phyloP scores from a whole-genome alignment of 2,329 filamentous ascomycete species.

The Fusarium sp. region DNA sequence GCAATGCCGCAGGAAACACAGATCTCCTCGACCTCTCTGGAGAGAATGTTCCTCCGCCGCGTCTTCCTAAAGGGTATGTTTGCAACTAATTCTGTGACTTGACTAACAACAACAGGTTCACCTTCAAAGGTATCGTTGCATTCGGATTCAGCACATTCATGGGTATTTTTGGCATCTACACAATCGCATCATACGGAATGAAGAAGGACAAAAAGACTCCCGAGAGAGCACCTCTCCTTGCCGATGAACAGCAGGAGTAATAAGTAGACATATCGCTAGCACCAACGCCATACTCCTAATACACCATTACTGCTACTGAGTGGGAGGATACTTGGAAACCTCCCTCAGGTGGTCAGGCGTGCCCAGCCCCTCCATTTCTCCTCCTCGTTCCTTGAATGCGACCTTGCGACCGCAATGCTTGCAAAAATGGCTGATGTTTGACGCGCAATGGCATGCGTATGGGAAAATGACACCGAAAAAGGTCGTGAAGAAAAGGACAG shows the following conservation, averaged over 20 bases:
- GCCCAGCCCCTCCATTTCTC: constrained; percentile 39
- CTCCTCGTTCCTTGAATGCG: constrained; percentile 31
- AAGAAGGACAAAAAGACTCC: constrained; percentile 33
- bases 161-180: constrained; percentile 75
- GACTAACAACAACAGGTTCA: constrained; percentile 64
- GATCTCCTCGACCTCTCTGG: constrained; percentile 74
- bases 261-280: constrained; percentile 17
- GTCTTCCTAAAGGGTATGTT: constrained; percentile 73
- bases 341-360: constrained; percentile 48
- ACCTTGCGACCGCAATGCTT: constrained; percentile 48
- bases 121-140: constrained; percentile 77
- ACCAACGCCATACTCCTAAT: constrained; percentile 11
- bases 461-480: constrained; percentile 45
- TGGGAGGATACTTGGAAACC: constrained; percentile 41
- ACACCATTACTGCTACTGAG: constrained; percentile 20
- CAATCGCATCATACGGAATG: constrained; percentile 75
- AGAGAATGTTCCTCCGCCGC: constrained; percentile 66
- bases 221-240: constrained; percentile 45
- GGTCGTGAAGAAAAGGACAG: constrained; percentile 44
- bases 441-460: constrained; percentile 40
- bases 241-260: constrained; percentile 9
- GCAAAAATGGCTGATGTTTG: constrained; percentile 46
- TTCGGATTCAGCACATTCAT: constrained; percentile 78
- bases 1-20: constrained; percentile 83
- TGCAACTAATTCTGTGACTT: background rate